Conservation (phyloP, 2,329 filamentous ascomycete species). For the Arthroderma uncinatum region DNA sequence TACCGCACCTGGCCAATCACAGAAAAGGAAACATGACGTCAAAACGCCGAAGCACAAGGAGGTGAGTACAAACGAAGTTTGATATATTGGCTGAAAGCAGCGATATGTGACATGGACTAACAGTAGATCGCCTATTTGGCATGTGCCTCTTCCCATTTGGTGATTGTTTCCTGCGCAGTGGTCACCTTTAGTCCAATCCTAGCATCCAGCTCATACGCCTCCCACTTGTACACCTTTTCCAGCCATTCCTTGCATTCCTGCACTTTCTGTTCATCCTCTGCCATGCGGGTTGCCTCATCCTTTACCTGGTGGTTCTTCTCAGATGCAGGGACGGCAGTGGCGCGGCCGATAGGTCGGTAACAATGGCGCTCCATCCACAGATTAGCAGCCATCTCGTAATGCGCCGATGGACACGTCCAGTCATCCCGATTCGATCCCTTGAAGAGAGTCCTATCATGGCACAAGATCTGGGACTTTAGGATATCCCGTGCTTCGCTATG, state of each 20-base stretch:
- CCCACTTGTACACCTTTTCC: conserved; percentile 49
- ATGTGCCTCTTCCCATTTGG: conserved; percentile 32
- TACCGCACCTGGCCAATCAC: not conserved
- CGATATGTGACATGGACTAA: not conserved
- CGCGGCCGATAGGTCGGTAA: conserved; percentile 19
- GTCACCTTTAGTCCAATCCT: conserved; percentile 42
- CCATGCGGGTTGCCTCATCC: not conserved
- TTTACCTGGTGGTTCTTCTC: not conserved
- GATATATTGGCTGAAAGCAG: not conserved
- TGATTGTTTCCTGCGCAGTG: conserved; percentile 35
- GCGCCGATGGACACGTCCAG: conserved; percentile 61
- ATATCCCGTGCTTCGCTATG: conserved; percentile 54
- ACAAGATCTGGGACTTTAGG: conserved; percentile 52
- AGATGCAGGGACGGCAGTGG: not conserved
- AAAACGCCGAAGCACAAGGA: not conserved
- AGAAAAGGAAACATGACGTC: too few species aligned
- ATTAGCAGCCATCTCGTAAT: conserved; percentile 78
- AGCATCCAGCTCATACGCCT: conserved; percentile 51
- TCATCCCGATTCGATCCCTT: conserved; percentile 42
- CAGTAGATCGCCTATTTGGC: not conserved
- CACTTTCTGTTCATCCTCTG: conserved; percentile 33
- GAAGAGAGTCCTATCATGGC: conserved; percentile 43
- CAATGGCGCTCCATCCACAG: conserved; percentile 57
- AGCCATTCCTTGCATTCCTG: conserved; percentile 46
- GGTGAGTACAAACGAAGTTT: not conserved